phyloP scores from a whole-genome alignment of 768 basidiomycete genomes.

The Serendipita indica region DNA sequence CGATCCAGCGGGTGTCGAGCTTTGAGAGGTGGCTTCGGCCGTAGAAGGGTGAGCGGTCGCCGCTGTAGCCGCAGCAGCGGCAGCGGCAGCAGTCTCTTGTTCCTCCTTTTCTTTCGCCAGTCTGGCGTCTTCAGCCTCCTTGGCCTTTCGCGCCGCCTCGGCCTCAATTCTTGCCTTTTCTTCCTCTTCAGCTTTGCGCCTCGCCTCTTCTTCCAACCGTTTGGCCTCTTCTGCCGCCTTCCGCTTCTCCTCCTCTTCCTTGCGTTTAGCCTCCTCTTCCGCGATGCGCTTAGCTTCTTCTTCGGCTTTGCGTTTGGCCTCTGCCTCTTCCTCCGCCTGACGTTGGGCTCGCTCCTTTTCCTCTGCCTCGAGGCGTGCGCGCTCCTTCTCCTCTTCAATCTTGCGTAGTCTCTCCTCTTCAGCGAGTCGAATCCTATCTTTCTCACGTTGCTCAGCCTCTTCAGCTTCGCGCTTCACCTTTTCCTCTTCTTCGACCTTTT shows the following conservation, averaged over 20 bases:
- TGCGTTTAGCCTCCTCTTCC: constrained; percentile 7
- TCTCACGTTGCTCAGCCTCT: constrained; percentile 5
- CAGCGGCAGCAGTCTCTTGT: constrained; percentile 16
- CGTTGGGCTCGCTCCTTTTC: not conserved
- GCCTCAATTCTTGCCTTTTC: constrained; percentile 10
- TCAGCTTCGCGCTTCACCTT: not conserved
- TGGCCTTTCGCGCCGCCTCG: not conserved
- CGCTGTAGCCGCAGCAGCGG: constrained; percentile 15
- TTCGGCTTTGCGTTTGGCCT: constrained; percentile 13
- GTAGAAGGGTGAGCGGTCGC: constrained; percentile 19
- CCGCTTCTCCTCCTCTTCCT: constrained; percentile 11
- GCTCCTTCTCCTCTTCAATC: constrained; percentile 7
- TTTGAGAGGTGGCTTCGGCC: constrained; percentile 13
- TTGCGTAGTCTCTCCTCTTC: constrained; percentile 4
- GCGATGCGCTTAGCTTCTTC: constrained; percentile 13
- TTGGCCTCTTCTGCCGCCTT: constrained; percentile 13
- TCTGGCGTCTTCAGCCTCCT: constrained; percentile 5
- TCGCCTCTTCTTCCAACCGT: constrained; percentile 10
- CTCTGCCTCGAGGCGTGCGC: not conserved
- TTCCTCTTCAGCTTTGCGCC: constrained; percentile 15
- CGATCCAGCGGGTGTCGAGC: constrained; percentile 9
- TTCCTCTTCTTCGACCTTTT: not conserved
- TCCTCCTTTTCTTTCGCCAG: constrained; percentile 12
- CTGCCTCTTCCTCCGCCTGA: constrained; percentile 13
- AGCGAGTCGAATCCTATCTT: not conserved